Conservation (phyloP, 2,329 filamentous ascomycete genomes). For the Ophiostoma australiae region DNA sequence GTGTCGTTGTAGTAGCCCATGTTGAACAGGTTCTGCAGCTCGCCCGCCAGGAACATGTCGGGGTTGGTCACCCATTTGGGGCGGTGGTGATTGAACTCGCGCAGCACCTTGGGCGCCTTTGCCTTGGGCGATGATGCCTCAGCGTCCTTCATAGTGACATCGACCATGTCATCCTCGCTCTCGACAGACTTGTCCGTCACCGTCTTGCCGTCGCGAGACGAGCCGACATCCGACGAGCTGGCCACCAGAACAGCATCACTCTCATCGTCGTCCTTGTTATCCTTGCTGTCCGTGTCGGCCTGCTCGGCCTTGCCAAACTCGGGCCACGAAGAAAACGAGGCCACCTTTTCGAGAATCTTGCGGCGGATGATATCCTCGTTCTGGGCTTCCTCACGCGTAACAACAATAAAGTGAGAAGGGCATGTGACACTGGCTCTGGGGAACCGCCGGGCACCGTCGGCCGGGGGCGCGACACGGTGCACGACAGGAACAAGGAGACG, state of each 20-base stretch:
- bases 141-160: conserved; percentile 76
- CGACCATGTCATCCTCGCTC: conserved; percentile 85
- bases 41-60: conserved; percentile 54
- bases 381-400: conserved; percentile 66
- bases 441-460: conserved; percentile 24
- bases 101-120: conserved; percentile 35
- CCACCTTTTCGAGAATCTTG: conserved; percentile 72
- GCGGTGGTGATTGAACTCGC: conserved; percentile 46
- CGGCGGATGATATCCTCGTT: conserved; percentile 67
- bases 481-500: conserved; percentile 66
- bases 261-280: conserved; percentile 5
- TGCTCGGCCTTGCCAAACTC: conserved; percentile 53
- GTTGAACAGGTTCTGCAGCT: conserved; percentile 69
- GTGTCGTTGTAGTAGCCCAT: conserved; percentile 60
- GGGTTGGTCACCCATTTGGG: conserved; percentile 49
- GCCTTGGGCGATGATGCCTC: conserved; percentile 33
- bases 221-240: conserved; percentile 59
- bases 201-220: conserved; percentile 64
- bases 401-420: conserved; percentile 65
- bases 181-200: conserved; percentile 68
- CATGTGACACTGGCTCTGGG: conserved; percentile 30
- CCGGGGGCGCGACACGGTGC: conserved; percentile 47
- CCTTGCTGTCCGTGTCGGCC: not conserved
- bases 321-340: conserved; percentile 67
- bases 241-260: conserved; percentile 46